Evolutionary conservation across 306 rosid species (phyloP), one percentile per base, ranked within the genome.

Genomic region (Cicer judaicum): DNA sequence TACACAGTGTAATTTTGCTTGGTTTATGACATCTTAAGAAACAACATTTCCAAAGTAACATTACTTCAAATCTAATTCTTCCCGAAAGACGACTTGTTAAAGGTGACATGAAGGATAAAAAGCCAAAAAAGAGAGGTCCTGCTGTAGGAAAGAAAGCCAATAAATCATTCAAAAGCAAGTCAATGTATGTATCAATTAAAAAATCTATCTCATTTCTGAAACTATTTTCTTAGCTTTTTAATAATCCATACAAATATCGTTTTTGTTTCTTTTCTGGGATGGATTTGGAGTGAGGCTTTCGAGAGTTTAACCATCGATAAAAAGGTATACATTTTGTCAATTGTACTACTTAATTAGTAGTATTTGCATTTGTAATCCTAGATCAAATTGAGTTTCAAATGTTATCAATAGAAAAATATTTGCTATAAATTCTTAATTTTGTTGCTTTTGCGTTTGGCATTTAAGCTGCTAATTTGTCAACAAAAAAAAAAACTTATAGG

Each of bases 101-200:
- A 90, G 92, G 74, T 73, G 98, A 92, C 64, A 90, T 95, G 88
- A 90, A 87, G 73, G 93, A 89, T 74, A 88, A 76, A 82, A 90
- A 86, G 80, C 88, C 85, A 74, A 92, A 84, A 79, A 81, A 81
- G 72, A 87, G 74, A 73, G 74, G 77, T 49, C 19, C 69, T 44
- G 90, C 87, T 40, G 60, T 57, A 11, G 95, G 84, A 70, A 89
- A 79, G 88, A 93, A 91, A 43, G 56, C 91, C 49, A 89, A 82
- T 63, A 76, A 85, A 77, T 89, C 97, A 12, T 93, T 93, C 84
- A 91, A 91, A 77, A 93, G 97, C 96, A 89, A 93, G 54, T 90
- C 98, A 76, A 94, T 97, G 98, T 93, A 89, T 81, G 63, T 21
- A 21, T 21, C 24, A 53, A 9, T 29, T 14, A 41, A 39, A 48